phyloP scores from a whole-genome alignment of 2,329 filamentous ascomycete genomes.

The Nemania serpens region DNA sequence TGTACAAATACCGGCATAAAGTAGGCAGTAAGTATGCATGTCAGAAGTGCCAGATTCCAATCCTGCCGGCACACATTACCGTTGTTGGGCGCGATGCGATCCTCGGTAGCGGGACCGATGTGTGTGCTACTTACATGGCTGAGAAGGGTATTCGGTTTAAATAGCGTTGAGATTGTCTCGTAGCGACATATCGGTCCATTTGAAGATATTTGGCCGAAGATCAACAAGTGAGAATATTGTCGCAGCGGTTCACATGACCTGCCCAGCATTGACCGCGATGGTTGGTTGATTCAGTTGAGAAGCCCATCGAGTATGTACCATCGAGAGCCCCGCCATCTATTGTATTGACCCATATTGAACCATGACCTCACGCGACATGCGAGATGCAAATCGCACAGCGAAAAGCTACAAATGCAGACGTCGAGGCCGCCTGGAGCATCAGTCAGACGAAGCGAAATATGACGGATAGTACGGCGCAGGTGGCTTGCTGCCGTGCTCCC shows the following conservation, averaged over 20 bases:
- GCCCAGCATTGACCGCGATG: neutral
- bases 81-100: neutral
- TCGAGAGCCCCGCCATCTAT: neutral
- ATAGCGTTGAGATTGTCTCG: conserved; percentile 22
- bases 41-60: conserved; percentile 16
- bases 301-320: neutral
- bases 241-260: neutral
- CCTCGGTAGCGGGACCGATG: neutral
- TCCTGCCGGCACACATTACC: neutral
- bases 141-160: neutral
- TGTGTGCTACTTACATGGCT: neutral
- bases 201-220: conserved; percentile 10
- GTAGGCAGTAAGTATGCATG: conserved; percentile 5
- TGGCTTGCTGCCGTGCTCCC: conserved; percentile 20
- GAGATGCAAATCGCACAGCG: conserved; percentile 21
- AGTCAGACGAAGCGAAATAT: conserved; percentile 6
- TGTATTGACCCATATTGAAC: conserved; percentile 3
- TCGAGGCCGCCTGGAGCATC: neutral
- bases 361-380: neutral
- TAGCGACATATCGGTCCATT: neutral
- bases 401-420: conserved; percentile 4
- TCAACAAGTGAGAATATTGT: neutral
- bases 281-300: conserved; percentile 2
- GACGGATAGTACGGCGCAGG: neutral
- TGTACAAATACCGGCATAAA: neutral